A percentile compares a stretch with the other conserved stretches of the same genome.
Evolutionary conservation across 345 rosid species (phyloP).

Genomic region (Garcia nutans): DNA sequence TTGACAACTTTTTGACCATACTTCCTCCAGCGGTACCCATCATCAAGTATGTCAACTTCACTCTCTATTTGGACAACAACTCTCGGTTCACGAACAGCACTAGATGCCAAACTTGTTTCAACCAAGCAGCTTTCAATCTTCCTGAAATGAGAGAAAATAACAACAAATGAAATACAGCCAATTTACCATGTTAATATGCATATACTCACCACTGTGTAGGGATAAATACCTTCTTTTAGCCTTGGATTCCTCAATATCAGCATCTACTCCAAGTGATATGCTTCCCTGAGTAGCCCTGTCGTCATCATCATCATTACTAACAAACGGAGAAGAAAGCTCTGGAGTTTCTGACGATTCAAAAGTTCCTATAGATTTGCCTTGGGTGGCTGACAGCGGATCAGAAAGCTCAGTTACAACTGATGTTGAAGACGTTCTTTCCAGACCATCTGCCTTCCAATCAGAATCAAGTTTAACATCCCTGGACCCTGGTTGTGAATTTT

Average conservation of each 20-base stretch:
- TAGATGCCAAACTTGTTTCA: conserved; percentile 66
- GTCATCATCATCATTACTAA: conserved; percentile 76
- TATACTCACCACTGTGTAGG: conserved; percentile 9
- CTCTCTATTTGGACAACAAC: conserved; percentile 70
- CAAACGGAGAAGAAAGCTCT: conserved; percentile 64
- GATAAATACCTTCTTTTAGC: conserved; percentile 77
- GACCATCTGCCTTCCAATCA: conserved; percentile 37
- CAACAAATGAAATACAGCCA: neutral
- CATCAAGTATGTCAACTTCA: conserved; percentile 66
- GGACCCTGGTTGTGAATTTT: conserved; percentile 29
- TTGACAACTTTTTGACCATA: conserved; percentile 76
- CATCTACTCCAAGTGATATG: conserved; percentile 57
- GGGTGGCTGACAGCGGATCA: conserved; percentile 40
- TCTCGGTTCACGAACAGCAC: conserved; percentile 67
- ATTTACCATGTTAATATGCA: neutral
- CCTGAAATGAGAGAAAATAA: conserved; percentile 35
- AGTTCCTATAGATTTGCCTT: conserved; percentile 34
- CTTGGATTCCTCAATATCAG: conserved; percentile 79
- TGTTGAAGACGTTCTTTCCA: conserved; percentile 66
- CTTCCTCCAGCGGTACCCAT: conserved; percentile 76
- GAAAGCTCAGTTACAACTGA: conserved; percentile 49
- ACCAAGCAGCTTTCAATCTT: conserved; percentile 71
- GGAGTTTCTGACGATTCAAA: conserved; percentile 49
- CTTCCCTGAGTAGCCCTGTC: conserved; percentile 63
- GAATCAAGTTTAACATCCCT: conserved; percentile 35